phyloP scores from a whole-genome alignment of 2,329 filamentous ascomycete genomes.

The Claviceps monticola region DNA sequence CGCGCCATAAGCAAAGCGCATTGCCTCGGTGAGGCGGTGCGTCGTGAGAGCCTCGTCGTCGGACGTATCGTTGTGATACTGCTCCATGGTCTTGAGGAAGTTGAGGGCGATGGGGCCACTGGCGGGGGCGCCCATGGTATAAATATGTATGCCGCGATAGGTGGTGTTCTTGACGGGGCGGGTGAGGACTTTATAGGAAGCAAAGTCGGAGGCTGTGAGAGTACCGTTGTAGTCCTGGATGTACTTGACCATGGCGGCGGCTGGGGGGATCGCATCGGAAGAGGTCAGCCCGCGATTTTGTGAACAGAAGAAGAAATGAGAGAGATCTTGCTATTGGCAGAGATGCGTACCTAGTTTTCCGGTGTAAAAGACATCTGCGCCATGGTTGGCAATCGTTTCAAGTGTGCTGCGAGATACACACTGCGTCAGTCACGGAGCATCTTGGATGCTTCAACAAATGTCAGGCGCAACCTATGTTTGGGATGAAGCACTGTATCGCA shows the following conservation, averaged over 20 bases:
- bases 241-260: constrained; percentile 57
- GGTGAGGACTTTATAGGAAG: constrained; percentile 54
- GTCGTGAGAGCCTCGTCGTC: constrained; percentile 44
- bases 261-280: constrained; percentile 21
- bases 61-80: constrained; percentile 46
- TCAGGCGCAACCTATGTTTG: no score
- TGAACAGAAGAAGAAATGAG: not conserved
- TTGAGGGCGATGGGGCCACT: constrained; percentile 64
- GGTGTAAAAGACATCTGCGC: constrained; percentile 60
- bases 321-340: not conserved
- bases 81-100: constrained; percentile 71
- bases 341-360: constrained; percentile 44
- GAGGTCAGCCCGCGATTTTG: constrained; percentile 4
- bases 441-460: not conserved
- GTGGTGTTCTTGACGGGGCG: constrained; percentile 49
- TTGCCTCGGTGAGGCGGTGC: constrained; percentile 76
- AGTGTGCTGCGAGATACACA: constrained; percentile 38
- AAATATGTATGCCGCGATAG: constrained; percentile 59
- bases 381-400: constrained; percentile 59
- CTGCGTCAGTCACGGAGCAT: not conserved
- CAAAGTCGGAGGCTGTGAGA: constrained; percentile 69
- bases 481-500: not conserved
- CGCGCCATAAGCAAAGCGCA: constrained; percentile 76
- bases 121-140: constrained; percentile 57
- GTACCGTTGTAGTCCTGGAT: constrained; percentile 62